phyloP scores from a whole-genome alignment of 108 stramenopile genomes.

The Epithemia pelagica region DNA sequence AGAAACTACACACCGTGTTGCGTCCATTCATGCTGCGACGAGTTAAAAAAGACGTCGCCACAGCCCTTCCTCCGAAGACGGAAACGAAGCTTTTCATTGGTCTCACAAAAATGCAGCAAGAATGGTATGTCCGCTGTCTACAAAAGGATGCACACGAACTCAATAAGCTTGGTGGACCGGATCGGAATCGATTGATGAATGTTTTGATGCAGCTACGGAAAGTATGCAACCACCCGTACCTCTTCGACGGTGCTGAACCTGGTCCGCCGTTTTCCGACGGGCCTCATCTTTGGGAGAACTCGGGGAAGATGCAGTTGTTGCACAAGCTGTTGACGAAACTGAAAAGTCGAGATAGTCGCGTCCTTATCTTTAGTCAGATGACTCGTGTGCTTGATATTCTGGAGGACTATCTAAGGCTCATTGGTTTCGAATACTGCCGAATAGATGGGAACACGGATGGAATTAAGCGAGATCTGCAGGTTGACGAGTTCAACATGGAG shows the following conservation, averaged over 20 bases:
- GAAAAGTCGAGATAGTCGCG: slow-evolving; percentile 82
- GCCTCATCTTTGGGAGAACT: slow-evolving; percentile 96
- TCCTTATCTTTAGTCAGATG: slow-evolving; percentile 98
- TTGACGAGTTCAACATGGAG: slow-evolving; percentile 93
- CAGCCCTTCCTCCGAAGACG: slow-evolving; percentile 91
- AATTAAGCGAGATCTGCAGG: slow-evolving; percentile 87
- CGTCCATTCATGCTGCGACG: slow-evolving; percentile 98
- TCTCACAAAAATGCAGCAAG: slow-evolving; percentile 91
- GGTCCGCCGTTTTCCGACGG: slow-evolving; percentile 97
- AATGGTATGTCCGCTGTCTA: slow-evolving; percentile 91
- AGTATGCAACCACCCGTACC: slow-evolving; percentile 99
- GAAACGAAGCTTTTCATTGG: slow-evolving; percentile 93
- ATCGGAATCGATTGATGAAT: slow-evolving; percentile 87
- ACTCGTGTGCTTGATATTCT: slow-evolving; percentile 94
- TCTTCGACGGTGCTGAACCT: slow-evolving; percentile 95
- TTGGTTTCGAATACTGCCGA: slow-evolving; percentile 87
- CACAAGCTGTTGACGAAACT: slow-evolving; percentile 94
- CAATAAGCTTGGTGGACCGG: slow-evolving; percentile 91
- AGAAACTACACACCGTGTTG: slow-evolving; percentile 94
- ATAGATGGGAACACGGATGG: slow-evolving; percentile 97
- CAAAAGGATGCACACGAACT: slow-evolving; percentile 89
- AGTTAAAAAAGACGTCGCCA: slow-evolving; percentile 96
- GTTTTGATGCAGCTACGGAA: slow-evolving; percentile 98
- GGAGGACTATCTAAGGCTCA: slow-evolving; percentile 88
- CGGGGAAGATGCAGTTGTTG: slow-evolving; percentile 88